Percentiles rank a stretch among this genome's conserved stretches.
Evolutionary conservation across 441 rosid genomes (phyloP).

Genomic region (Isatis lusitanica): DNA sequence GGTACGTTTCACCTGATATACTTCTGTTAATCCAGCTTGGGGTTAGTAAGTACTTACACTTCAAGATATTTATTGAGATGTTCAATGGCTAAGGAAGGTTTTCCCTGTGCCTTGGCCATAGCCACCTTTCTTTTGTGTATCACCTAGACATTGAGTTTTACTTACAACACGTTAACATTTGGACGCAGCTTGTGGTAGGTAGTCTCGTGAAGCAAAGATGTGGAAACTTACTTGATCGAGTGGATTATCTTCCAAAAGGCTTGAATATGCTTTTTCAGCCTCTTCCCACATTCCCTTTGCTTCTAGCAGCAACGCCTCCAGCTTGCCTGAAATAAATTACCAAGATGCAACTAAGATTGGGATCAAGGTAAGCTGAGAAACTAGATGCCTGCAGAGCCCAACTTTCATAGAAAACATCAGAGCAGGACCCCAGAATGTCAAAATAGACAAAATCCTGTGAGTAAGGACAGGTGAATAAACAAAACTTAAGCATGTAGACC

Average conservation of each 20-base stretch:
- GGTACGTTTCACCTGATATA: conserved; percentile 7
- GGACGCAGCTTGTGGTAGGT: conserved; percentile 15
- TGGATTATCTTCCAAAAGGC: conserved; percentile 85
- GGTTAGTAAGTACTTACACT: conserved; percentile 52
- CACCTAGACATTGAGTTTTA: conserved; percentile 44
- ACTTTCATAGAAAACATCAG: conserved; percentile 5
- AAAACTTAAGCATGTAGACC: neutral
- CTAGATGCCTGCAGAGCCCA: conserved; percentile 2
- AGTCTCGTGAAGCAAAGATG: conserved; percentile 1
- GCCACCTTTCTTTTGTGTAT: conserved; percentile 87
- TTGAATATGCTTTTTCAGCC: conserved; percentile 87
- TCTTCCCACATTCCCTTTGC: conserved; percentile 91
- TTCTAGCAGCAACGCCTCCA: conserved; percentile 86
- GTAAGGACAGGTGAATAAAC: neutral
- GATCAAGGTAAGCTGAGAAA: neutral
- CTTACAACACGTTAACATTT: conserved; percentile 2
- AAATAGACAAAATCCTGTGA: neutral
- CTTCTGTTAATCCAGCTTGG: neutral
- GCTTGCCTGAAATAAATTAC: conserved; percentile 57
- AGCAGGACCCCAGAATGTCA: conserved; percentile 10
- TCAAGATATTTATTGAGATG: conserved; percentile 92
- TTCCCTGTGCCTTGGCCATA: conserved; percentile 88
- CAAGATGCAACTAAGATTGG: conserved; percentile 21
- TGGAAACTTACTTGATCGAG: conserved; percentile 73
- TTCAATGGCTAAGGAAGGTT: conserved; percentile 71